Evolutionary conservation across 2,329 filamentous ascomycete species (phyloP).

Genomic region (Paraconiothyrium sp.): DNA sequence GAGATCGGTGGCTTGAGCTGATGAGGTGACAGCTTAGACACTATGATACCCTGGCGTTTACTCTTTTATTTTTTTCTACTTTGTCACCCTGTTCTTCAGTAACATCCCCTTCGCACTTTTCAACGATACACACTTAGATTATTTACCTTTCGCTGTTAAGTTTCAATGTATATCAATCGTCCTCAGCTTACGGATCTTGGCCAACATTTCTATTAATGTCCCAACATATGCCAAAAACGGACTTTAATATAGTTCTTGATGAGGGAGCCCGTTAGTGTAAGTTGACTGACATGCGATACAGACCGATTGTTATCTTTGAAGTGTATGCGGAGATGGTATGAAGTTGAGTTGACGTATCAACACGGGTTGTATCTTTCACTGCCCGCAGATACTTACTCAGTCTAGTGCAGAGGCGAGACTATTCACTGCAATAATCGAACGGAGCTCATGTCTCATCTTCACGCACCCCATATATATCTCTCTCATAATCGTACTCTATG

Average conservation of each 20-base stretch:
- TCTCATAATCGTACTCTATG: not conserved
- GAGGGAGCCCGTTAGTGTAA: too few species aligned
- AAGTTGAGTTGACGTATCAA: not conserved
- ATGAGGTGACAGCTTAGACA: not conserved
- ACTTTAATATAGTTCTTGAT: too few species aligned
- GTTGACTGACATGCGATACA: too few species aligned
- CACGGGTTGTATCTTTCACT: not conserved
- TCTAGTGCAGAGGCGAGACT: not conserved
- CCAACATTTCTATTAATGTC: too few species aligned
- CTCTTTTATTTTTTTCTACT: not conserved
- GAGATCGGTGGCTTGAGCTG: not conserved
- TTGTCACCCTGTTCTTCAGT: not conserved
- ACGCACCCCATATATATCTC: not conserved
- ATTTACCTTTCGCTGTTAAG: too few species aligned
- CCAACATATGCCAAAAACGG: too few species aligned
- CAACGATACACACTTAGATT: too few species aligned
- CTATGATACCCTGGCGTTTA: not conserved
- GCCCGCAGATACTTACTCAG: not conserved
- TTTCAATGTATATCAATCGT: too few species aligned
- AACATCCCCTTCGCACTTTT: too few species aligned
- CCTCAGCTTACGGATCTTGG: too few species aligned
- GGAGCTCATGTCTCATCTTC: too few species aligned
- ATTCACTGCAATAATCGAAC: not conserved
- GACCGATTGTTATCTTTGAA: too few species aligned
- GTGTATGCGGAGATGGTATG: not conserved